Evolutionary conservation across 2,329 filamentous ascomycete genomes (phyloP).

Genomic region (Clonostachys byssicola): DNA sequence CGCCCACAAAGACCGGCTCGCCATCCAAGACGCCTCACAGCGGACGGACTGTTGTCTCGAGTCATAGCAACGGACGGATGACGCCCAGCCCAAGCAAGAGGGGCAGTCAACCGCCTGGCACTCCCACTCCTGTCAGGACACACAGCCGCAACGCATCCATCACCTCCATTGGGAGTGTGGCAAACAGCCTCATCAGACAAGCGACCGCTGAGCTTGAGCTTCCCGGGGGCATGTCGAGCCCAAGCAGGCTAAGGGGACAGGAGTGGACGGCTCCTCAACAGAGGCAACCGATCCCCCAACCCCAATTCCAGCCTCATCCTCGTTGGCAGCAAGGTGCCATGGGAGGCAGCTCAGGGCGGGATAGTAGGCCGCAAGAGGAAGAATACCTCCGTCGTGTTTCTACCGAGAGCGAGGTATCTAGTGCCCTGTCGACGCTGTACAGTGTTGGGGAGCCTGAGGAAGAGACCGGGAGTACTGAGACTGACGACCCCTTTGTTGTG

Average conservation of each 20-base stretch:
- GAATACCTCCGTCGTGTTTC: conserved; percentile 14
- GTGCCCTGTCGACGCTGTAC: conserved; percentile 52
- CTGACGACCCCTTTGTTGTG: conserved; percentile 25
- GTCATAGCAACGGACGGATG: conserved; percentile 2
- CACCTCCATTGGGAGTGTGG: conserved; percentile 24
- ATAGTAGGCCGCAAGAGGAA: neutral
- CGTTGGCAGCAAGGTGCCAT: conserved; percentile 2
- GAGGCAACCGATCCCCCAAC: conserved; percentile 4
- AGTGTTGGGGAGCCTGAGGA: conserved; percentile 46
- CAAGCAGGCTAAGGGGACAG: conserved; percentile 27
- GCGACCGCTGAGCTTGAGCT: conserved; percentile 26
- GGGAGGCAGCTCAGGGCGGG: too few relatives aligned
- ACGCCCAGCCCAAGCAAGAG: conserved; percentile 20
- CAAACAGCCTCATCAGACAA: conserved; percentile 34
- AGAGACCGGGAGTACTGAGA: conserved; percentile 5
- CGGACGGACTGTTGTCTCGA: conserved; percentile 2
- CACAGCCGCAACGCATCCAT: conserved; percentile 14
- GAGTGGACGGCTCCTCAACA: conserved; percentile 14
- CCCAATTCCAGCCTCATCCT: conserved; percentile 7
- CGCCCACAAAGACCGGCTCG: conserved; percentile 6
- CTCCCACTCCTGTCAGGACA: conserved; percentile 7
- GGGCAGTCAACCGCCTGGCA: conserved; percentile 6
- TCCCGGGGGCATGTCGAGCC: conserved; percentile 34
- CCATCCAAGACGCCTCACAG: conserved; percentile 18
- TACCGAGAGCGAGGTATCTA: conserved; percentile 39